Evolutionary conservation across 306 rosid genomes (phyloP), one percentile per base, ranked within the genome.

Genomic region (Fragaria iinumae): DNA sequence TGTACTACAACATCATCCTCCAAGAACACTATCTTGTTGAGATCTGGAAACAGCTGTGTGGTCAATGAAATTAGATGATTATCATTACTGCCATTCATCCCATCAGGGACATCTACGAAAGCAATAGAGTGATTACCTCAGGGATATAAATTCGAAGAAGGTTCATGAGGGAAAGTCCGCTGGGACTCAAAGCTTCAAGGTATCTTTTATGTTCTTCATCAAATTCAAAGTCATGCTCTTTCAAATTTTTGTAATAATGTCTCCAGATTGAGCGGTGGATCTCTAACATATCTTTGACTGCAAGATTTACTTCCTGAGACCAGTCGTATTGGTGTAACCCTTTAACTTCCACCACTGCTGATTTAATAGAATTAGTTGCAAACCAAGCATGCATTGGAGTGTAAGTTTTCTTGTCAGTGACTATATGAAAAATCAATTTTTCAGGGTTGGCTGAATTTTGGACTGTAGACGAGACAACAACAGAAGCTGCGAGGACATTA

Each of bases 371-470:
- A 86, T 90, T 87, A 71, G 82, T 83, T 72, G 98, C 97, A 84
- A 93, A 93, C 98, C 97, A 93, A n/a, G 98, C 91, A 80, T 93
- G 97, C 98, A 93, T 91, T 41, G 97, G 85, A 60, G 93, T 88
- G 69, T 87, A 93, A 48, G 98, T 93, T 76, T 93, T 88, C 88
- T 90, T 91, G 82, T 93, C 97, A 2, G 97, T 93, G 70, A 93
- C 89, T 39, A 93, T 87, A 80, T 93, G 98, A 79, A 93, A 90
- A 63, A 91, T 90, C 82, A 93, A 73, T 2, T 86, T 91, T 71
- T 85, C 89, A 16, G 97, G 97, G 81, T 85, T 82, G 80, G 82
- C 84, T 10, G 97, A 93, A 74, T 76, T 88, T 80, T 87, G 85
- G 76, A 90, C 57, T 0, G 97, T 75, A 56, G 98, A 91, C 36